Base-by-base conservation (phyloP, 1,284 basidiomycete species). In the Rhodotorula sp. region DNA sequence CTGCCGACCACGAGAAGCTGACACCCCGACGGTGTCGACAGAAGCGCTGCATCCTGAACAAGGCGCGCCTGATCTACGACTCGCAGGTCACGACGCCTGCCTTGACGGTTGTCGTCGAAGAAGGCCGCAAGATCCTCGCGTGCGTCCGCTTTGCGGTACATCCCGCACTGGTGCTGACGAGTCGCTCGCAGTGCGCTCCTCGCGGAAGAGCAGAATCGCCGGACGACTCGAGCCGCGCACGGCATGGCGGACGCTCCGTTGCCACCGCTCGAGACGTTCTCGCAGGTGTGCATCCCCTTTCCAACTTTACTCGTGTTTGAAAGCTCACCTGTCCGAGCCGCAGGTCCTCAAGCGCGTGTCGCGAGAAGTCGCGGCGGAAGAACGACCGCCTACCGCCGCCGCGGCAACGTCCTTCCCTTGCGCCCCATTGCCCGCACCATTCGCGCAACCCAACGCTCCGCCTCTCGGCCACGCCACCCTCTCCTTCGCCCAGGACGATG, bases 311-410 rank as follows among this genome's bases (percentile, higher is more conserved):
- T n/a, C n/a, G n/a, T n/a, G n/a, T n/a, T n/a, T n/a, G 34, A 34
- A 34, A 34, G 34, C 2, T 46, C 30, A 16, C 10, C n/a, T n/a
- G n/a, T n/a, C n/a, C n/a, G n/a, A n/a, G n/a, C n/a, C 30, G 16
- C 69, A 74, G 70, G 67, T 74, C 1, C 68, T 74, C 31, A 69
- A 74, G 48, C 68, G 73, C 4, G 55, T 74, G 52, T 63, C 65
- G 22, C 64, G 65, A 18, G 59, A 69, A 16, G 50, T 74, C 7
- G 57, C 65, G 1, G 31, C 59, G 1, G 54, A 70, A 22, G 70
- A 59, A 2, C 18, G 31, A 15, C 16, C 37, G 34, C n/a, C 60
- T 16, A n/a, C 26, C 2, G 18, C 40, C 11, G 28, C 56, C 59
- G 31, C n/a, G n/a, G n/a, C 28, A 1, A 50, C 40, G 24, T n/a